These are phyloP conservation scores for Inga oerstediana DNA, from an alignment of 306 rosid species.

Conservation along the genomic window DNA sequence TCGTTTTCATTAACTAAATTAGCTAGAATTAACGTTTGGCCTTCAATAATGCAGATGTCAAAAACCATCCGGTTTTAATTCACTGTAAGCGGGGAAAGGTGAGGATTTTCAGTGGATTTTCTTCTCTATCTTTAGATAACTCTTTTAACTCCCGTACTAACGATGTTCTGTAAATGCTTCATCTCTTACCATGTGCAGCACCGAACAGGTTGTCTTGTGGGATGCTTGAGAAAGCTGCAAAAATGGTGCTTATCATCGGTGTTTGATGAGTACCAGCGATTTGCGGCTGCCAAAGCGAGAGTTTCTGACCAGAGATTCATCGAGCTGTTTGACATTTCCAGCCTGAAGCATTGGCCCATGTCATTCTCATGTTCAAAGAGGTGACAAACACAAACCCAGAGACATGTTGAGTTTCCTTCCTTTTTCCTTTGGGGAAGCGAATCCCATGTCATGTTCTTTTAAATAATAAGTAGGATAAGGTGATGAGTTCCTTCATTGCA, in stretches of 20 bases:
- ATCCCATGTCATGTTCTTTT: constrained; percentile 30
- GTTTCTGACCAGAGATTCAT: constrained; percentile 94
- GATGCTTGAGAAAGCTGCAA: constrained; percentile 92
- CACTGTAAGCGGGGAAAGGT: constrained; percentile 99
- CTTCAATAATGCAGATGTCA: constrained; percentile 63
- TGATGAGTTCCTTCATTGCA: constrained; percentile 62
- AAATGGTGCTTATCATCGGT: constrained; percentile 94
- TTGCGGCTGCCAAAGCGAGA: constrained; percentile 98
- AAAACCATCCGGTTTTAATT: constrained; percentile 90
- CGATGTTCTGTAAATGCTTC: constrained; percentile 12
- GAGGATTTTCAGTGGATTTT: constrained; percentile 24
- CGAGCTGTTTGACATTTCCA: constrained; percentile 87
- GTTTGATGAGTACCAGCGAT: constrained; percentile 90
- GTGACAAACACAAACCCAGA: constrained; percentile 43
- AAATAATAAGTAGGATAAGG: constrained; percentile 57
- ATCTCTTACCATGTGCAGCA: constrained; percentile 58
- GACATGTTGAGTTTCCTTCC: constrained; percentile 24
- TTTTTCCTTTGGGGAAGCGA: constrained; percentile 44
- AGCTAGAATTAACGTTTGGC: constrained; percentile 25
- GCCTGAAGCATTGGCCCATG: constrained; percentile 73
- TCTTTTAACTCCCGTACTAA: constrained; percentile 11
- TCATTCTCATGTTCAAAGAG: constrained; percentile 71
- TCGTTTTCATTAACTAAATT: not conserved
- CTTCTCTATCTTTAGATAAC: not conserved
- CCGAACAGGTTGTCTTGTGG: constrained; percentile 96